These are phyloP conservation scores for Pseudogymnoascus sp. DNA, from an alignment of 2,329 filamentous ascomycete species.

Conservation along the genomic window DNA sequence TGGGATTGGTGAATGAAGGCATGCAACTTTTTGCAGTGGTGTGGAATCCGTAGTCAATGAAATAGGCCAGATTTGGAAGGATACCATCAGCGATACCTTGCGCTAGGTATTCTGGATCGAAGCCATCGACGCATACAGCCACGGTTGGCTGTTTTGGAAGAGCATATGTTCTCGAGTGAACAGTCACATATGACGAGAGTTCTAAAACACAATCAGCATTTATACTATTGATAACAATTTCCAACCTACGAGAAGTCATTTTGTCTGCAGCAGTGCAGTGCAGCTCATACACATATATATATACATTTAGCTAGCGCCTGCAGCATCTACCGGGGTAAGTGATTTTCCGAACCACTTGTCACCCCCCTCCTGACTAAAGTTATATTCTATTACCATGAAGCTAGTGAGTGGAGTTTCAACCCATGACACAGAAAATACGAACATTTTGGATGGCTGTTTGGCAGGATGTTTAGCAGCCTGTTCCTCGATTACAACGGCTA, in stretches of 20 bases:
- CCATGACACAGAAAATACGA: not conserved
- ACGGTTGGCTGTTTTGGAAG: slow-evolving; percentile 32
- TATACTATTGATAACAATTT: not conserved
- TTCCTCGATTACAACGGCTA: not conserved
- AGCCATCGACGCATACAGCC: slow-evolving; percentile 37
- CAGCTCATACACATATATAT: not conserved
- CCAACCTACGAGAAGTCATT: not conserved
- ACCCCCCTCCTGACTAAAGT: not conserved
- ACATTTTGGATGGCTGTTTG: not conserved
- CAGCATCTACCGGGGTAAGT: not conserved
- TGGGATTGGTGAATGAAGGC: slow-evolving; percentile 40
- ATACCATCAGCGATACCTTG: slow-evolving; percentile 30
- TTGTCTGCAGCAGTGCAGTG: not conserved
- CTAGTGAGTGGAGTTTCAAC: not conserved
- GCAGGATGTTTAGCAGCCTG: not conserved
- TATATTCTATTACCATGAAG: not conserved
- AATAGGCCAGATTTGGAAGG: slow-evolving; percentile 29
- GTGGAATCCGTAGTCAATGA: slow-evolving; percentile 33
- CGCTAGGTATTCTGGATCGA: slow-evolving; percentile 36
- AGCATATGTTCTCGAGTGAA: slow-evolving; percentile 28
- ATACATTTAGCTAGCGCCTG: not conserved
- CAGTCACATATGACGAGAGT: not conserved
- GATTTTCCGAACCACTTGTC: not conserved
- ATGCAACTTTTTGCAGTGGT: slow-evolving; percentile 33
- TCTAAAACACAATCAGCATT: not conserved